Evolutionary conservation across 2,329 filamentous ascomycete species (phyloP).

Genomic region (Xylariaceae sp.): DNA sequence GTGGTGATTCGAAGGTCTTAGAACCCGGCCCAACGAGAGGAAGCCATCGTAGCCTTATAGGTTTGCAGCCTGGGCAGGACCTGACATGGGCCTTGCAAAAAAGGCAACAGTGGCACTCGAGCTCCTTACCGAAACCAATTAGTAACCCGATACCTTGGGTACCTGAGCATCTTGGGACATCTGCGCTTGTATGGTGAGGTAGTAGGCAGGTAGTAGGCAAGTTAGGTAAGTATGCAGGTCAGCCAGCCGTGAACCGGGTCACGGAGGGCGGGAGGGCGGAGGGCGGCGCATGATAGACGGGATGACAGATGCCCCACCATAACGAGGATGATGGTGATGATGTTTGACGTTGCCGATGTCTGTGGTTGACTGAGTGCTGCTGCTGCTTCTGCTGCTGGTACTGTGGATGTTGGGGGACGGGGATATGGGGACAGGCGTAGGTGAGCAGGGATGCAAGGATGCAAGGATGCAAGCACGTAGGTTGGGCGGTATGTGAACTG

Average conservation of each 20-base stretch:
- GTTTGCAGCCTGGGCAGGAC: constrained; percentile 38
- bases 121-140: constrained; percentile 29
- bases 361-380: too few species aligned
- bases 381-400: too few species aligned
- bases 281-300: constrained; percentile 19
- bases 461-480: neutral
- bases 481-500: too few species aligned
- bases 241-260: constrained; percentile 19
- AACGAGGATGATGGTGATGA: neutral
- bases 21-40: constrained; percentile 25
- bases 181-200: constrained; percentile 13
- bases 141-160: constrained; percentile 8
- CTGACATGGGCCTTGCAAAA: constrained; percentile 23
- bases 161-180: constrained; percentile 12
- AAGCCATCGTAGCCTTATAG: constrained; percentile 56
- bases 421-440: too few species aligned
- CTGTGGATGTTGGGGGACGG: too few species aligned
- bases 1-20: constrained; percentile 30
- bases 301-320: constrained; percentile 21
- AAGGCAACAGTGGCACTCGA: constrained; percentile 31
- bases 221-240: constrained; percentile 21
- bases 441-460: too few species aligned
- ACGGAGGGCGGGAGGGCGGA: constrained; percentile 17
- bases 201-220: neutral
- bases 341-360: too few species aligned